Base-by-base conservation (phyloP, 2,329 filamentous ascomycete genomes). In the Epichloe sibirici region DNA sequence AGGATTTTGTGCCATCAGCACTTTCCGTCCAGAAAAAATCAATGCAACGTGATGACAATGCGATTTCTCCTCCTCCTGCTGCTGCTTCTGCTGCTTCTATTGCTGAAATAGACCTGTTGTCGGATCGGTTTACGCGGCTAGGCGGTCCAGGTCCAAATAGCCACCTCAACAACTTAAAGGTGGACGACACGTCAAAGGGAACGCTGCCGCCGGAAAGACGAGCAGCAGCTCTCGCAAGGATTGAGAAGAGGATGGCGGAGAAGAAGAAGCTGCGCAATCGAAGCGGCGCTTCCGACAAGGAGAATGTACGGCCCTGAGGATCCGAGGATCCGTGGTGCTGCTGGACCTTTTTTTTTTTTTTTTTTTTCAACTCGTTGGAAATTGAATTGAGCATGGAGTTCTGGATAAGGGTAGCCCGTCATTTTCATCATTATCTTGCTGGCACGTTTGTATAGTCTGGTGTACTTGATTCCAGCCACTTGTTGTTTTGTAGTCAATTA, bases 181-280 rank as follows among this genome's bases (percentile, higher is more conserved):
- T 66, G 31, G 67, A 62, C 23, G 73, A 72, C 49, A 63, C 67
- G 5, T 69, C 72, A 4, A 72, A 71, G 53, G 69, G 71, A 23
- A 66, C 64, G 2, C 60, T 81, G 12, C 70, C 78, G 8, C 72
- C 75, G 3, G 74, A 77, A 49, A 70, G 79, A 37, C 70, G 71
- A 45, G 74, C 76, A 6, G 78, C 77, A 1, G 78, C 77, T 11
- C 68, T 78, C 49, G 78, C 77, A 43, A 67, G 77, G 7, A 71
- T 82, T 13, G 74, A 79, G 62, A 70, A 73, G 62, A 72, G 76
- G 60, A 74, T 72, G 61, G 71, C 72, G n/a, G 73, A 79, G 62
- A 75, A 76, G 61, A 69, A 67, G 61, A 66, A 65, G 53, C 60
- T 63, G 31, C 63, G 65, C 48, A 63, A 62, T 47, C 62, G 62